These are phyloP conservation scores for Blepharisma stoltei DNA, from an alignment of 73 alveolate genomes.

Conservation along the genomic window DNA sequence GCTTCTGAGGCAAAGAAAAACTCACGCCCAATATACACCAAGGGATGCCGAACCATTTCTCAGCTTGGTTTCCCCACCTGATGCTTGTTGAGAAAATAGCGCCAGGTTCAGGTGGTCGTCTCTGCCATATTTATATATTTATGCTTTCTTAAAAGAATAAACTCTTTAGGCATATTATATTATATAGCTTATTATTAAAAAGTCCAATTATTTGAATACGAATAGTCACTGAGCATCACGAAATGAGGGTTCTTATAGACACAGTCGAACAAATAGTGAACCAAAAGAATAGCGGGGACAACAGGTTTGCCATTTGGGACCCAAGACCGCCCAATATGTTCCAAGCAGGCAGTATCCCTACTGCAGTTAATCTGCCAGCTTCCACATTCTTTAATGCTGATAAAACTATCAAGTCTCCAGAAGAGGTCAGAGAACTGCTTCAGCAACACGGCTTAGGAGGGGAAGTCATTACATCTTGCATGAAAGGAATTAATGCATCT, in stretches of 20 bases:
- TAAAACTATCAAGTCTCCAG: not conserved
- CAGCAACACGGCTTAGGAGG: not conserved
- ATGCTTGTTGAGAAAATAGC: no score
- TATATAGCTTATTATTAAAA: no score
- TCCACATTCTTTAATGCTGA: not conserved
- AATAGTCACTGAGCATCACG: not conserved
- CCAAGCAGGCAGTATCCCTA: not conserved
- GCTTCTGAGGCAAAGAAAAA: no score
- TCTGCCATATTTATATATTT: no score
- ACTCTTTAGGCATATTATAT: no score
- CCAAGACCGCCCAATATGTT: constrained; percentile 18
- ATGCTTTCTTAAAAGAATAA: no score
- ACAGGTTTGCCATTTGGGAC: not conserved
- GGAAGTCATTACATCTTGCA: not conserved
- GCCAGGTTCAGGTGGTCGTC: no score
- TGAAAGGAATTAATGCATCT: constrained; percentile 14
- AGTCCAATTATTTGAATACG: no score
- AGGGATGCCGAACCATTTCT: no score
- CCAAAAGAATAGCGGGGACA: not conserved
- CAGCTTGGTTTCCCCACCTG: no score
- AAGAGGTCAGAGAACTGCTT: not conserved
- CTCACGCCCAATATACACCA: no score
- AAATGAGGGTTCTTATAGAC: not conserved
- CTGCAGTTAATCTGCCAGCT: constrained; percentile 1
- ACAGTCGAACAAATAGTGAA: not conserved